Evolutionary conservation across 768 basidiomycete genomes (phyloP), one percentile per base, ranked within the genome.

Genomic region (Phlebiopsis gigantea): DNA sequence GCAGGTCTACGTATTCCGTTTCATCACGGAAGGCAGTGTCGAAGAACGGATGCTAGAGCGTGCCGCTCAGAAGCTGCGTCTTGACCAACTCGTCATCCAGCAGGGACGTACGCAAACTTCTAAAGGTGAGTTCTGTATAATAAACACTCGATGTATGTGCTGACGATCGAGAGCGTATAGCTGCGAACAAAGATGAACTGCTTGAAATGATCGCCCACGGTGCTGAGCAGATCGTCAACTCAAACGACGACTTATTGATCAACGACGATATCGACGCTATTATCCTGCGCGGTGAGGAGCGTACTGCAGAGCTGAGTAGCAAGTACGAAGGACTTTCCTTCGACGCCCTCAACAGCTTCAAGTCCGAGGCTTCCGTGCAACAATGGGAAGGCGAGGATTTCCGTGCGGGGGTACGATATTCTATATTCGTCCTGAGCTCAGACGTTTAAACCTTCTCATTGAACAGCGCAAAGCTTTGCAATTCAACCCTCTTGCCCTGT

Each of bases 141-240:
- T 9, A 39, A 12, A 17, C 3, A 39, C 8, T 10, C 8, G 12
- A 17, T 12, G 17, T 9, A 39, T 39, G 17, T 34, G 9, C 43
- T 57, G 17, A 57, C 48, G 12, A 17, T 26, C 87, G 3, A 39
- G 34, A 3, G 3, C 17, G 34, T 39, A 10, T 9, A 39, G 94
- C 90, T 53, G 88, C 91, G 15, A 90, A 85, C 69, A 98, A 98
- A 75, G 97, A 98, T 47, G 97, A 98, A 57, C 77, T 99, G 14
- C 74, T 98, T 31, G 95, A 98, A 67, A 99, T 98, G 93, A 98
- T 99, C 57, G 87, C 94, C 5, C 93, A 96, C 65, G 96, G 97
- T 19, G 96, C 94, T 0, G 96, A 98, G 69, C 90, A 93, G 71
- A 98, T 99, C 56, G 94, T 98, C 69, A 96, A 88, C 66, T 75